Evolutionary conservation across 495 filamentous ascomycete species (phyloP).

Genomic region (Aspergillus funiculosus): DNA sequence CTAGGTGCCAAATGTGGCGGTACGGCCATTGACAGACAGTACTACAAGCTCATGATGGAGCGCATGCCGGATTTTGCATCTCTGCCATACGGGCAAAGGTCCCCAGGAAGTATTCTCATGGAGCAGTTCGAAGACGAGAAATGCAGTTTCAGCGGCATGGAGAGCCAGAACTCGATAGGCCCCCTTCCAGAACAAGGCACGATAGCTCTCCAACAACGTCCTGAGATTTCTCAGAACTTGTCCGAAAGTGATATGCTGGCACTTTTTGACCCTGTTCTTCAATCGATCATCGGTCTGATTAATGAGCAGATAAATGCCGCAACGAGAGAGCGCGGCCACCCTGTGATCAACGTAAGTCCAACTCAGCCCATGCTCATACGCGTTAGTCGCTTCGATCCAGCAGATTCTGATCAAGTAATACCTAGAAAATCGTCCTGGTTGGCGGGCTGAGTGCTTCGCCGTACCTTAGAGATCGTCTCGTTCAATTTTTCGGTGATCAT

Average conservation of each 20-base stretch:
- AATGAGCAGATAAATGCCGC: slow-evolving; percentile 26
- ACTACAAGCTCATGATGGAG: no score
- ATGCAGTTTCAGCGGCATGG: no score
- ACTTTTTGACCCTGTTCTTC: slow-evolving; percentile 53
- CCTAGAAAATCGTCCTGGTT: slow-evolving; percentile 57
- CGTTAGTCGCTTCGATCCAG: slow-evolving; percentile 20
- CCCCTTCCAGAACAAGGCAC: no score
- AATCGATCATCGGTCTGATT: slow-evolving; percentile 52
- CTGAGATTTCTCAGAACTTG: no score
- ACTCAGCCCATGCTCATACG: slow-evolving; percentile 22
- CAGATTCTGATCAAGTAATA: no score
- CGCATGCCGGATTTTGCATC: no score
- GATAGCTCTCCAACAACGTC: no score
- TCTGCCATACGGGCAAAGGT: no score
- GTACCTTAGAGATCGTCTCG: slow-evolving; percentile 42
- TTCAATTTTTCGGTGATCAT: slow-evolving; percentile 36
- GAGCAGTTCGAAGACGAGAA: slow-evolving; percentile 10
- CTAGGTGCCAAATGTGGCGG: no score
- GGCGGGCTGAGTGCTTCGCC: slow-evolving; percentile 62
- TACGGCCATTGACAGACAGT: no score
- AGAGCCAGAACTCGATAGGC: no score
- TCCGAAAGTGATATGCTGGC: slow-evolving; percentile 41
- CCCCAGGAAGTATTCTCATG: no score
- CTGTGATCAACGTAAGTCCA: slow-evolving; percentile 4
- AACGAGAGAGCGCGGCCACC: not conserved